Percentiles rank a stretch among this genome's conserved stretches.
Conservation (phyloP, 2,329 filamentous ascomycete species). For the Paracamarosporium sp. region DNA sequence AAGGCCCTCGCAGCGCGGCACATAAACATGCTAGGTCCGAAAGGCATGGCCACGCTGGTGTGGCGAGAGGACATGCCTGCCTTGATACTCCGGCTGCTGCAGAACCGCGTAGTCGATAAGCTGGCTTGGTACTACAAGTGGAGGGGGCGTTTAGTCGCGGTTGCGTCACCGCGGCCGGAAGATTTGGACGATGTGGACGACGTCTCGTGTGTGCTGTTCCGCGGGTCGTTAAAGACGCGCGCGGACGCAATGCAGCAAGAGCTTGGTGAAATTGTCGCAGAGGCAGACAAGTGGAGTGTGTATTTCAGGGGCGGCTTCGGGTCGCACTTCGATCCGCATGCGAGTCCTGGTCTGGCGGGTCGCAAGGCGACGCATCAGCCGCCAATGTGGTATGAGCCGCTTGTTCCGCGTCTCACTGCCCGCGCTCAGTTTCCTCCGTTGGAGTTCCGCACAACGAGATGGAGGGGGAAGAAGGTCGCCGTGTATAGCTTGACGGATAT, state of each 20-base stretch:
- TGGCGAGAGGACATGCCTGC: slow-evolving; percentile 58
- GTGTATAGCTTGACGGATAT: slow-evolving; percentile 45
- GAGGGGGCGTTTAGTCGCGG: slow-evolving; percentile 27
- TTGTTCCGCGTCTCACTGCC: slow-evolving; percentile 35
- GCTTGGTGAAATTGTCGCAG: slow-evolving; percentile 18
- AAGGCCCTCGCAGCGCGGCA: slow-evolving; percentile 40
- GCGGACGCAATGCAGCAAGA: slow-evolving; percentile 30
- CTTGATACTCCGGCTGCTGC: slow-evolving; percentile 49
- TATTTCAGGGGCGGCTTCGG: slow-evolving; percentile 24
- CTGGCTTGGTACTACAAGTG: slow-evolving; percentile 44
- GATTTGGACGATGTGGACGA: slow-evolving; percentile 35
- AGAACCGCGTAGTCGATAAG: slow-evolving; percentile 42
- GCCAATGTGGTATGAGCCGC: slow-evolving; percentile 38
- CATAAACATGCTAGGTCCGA: background rate
- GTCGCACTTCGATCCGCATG: slow-evolving; percentile 33
- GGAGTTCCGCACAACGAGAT: slow-evolving; percentile 36
- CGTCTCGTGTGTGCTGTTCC: slow-evolving; percentile 35
- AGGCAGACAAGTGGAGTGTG: slow-evolving; percentile 29
- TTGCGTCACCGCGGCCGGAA: slow-evolving; percentile 23
- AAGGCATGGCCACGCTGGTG: slow-evolving; percentile 27
- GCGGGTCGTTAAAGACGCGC: slow-evolving; percentile 30
- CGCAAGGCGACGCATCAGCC: slow-evolving; percentile 26
- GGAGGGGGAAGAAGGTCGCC: slow-evolving; percentile 36
- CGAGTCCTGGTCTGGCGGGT: background rate
- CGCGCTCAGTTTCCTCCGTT: slow-evolving; percentile 36